Evolutionary conservation across 2,329 filamentous ascomycete species (phyloP).

Genomic region (Fusarium drepaniforme): DNA sequence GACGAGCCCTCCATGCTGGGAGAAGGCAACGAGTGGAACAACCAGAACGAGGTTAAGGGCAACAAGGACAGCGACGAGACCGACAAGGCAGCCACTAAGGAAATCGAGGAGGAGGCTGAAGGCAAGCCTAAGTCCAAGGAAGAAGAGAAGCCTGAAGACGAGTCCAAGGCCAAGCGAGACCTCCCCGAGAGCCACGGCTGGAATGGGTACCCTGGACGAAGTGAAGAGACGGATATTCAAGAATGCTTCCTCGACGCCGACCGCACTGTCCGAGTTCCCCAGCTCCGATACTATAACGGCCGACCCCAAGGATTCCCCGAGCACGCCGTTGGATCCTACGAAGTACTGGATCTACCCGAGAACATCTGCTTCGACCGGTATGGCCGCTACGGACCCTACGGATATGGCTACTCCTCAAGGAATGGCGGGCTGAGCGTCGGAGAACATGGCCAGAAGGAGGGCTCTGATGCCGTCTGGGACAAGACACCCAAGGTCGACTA

Average conservation of each 20-base stretch:
- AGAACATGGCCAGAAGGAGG: slow-evolving; percentile 85
- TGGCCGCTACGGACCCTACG: slow-evolving; percentile 89
- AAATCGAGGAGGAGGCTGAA: slow-evolving; percentile 30
- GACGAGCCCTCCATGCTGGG: slow-evolving; percentile 62
- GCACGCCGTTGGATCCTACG: slow-evolving; percentile 87
- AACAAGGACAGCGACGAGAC: slow-evolving; percentile 33
- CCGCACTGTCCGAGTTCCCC: slow-evolving; percentile 74
- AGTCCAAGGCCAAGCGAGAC: slow-evolving; percentile 33
- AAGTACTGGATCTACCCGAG: slow-evolving; percentile 80
- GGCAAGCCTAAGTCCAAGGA: slow-evolving; percentile 14
- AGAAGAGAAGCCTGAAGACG: slow-evolving; percentile 17
- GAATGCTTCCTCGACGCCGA: slow-evolving; percentile 84
- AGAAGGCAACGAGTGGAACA: slow-evolving; percentile 32
- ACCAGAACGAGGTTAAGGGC: slow-evolving; percentile 28
- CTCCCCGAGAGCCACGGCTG: slow-evolving; percentile 49
- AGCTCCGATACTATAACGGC: slow-evolving; percentile 80
- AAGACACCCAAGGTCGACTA: slow-evolving; percentile 81
- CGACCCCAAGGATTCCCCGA: slow-evolving; percentile 88
- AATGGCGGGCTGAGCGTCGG: slow-evolving; percentile 88
- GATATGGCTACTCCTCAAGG: slow-evolving; percentile 84
- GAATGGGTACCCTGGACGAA: slow-evolving; percentile 49
- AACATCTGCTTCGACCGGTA: slow-evolving; percentile 95
- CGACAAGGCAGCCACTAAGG: slow-evolving; percentile 31
- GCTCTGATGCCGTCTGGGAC: slow-evolving; percentile 83
- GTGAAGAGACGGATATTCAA: slow-evolving; percentile 65